These are phyloP conservation scores for Urostyla sp. DNA, from an alignment of 73 alveolate species.

Conservation along the genomic window DNA sequence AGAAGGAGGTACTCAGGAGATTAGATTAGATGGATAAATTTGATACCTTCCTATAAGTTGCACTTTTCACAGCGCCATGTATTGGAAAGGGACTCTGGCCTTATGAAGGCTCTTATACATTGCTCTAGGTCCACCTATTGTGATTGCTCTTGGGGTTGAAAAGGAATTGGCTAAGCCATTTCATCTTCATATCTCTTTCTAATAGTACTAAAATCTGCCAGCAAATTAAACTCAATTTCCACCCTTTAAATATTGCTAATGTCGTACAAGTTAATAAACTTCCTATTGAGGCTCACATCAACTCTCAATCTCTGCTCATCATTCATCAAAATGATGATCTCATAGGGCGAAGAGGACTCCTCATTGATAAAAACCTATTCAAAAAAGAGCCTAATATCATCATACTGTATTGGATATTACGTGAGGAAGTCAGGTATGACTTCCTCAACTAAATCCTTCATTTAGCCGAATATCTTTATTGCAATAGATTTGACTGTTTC, in stretches of 20 bases:
- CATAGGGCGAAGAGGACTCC: constrained; percentile 16
- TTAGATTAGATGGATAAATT: neutral
- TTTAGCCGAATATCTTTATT: constrained; percentile 10
- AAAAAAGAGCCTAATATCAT: neutral
- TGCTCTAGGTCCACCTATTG: constrained; percentile 10
- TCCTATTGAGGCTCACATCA: neutral
- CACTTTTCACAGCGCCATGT: constrained; percentile 19
- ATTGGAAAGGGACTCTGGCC: constrained; percentile 3
- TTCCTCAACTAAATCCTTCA: neutral
- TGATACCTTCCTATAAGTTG: neutral
- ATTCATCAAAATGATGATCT: neutral
- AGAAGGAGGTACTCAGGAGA: neutral
- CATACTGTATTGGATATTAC: too few relatives aligned
- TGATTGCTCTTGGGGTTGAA: neutral
- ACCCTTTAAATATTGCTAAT: neutral
- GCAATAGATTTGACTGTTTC: constrained; percentile 1
- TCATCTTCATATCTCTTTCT: neutral
- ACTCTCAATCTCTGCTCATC: neutral
- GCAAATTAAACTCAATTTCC: constrained; percentile 18
- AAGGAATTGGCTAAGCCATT: neutral
- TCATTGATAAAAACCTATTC: neutral
- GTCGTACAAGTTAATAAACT: neutral
- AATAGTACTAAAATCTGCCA: constrained; percentile 21
- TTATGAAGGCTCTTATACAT: constrained; percentile 4
- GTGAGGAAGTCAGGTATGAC: too few relatives aligned